phyloP scores from a whole-genome alignment of 2,329 filamentous ascomycete species.

The Ceratocystis cacaofunesta region DNA sequence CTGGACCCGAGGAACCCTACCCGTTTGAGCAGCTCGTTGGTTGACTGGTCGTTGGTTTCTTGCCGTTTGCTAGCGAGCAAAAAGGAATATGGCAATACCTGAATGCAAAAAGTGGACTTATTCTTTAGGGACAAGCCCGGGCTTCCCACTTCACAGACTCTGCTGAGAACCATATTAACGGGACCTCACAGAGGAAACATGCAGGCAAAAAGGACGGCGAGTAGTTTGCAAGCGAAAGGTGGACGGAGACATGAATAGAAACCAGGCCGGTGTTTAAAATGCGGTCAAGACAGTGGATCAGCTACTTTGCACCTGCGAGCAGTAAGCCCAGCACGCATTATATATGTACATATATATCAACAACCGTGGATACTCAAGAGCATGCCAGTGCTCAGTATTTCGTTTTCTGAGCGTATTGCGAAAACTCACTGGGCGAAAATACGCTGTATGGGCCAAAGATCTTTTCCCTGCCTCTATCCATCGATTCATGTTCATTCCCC shows the following conservation, averaged over 20 bases:
- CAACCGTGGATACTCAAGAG: too few relatives aligned
- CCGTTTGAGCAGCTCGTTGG: neutral
- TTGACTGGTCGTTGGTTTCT: neutral
- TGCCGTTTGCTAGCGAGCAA: neutral
- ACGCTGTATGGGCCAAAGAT: neutral
- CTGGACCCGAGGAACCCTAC: neutral
- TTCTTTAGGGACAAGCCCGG: neutral
- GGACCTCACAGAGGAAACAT: neutral
- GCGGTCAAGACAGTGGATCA: neutral
- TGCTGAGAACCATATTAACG: neutral
- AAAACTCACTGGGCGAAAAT: neutral
- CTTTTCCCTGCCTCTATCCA: too few relatives aligned
- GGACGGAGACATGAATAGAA: neutral
- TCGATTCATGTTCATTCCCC: neutral
- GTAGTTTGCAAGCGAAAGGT: neutral
- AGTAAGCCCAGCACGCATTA: too few relatives aligned
- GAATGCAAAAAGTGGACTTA: neutral
- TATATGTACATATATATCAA: too few relatives aligned
- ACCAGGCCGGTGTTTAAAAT: neutral
- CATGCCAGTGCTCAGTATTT: too few relatives aligned
- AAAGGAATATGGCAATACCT: neutral
- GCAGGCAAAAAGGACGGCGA: neutral
- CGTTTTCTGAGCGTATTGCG: neutral
- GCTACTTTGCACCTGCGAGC: neutral
- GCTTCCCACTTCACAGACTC: neutral